A percentile compares a stretch with the other conserved stretches of the same genome.
These are phyloP conservation scores for Pseudogymnoascus sp. DNA, from an alignment of 2,329 filamentous ascomycete genomes.

Conservation along the genomic window DNA sequence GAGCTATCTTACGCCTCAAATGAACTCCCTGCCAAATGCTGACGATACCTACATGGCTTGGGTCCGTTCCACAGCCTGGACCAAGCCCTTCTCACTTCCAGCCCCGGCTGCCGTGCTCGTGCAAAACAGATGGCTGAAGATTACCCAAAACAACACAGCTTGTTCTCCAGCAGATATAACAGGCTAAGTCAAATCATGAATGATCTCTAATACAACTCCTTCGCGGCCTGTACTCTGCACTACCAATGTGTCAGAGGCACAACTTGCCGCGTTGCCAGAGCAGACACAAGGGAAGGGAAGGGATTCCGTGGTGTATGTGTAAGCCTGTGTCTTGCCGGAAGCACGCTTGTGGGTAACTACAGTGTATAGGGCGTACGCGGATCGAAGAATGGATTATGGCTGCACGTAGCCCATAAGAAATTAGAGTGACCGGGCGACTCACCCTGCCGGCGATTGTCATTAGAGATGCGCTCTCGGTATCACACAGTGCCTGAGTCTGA, in stretches of 20 bases:
- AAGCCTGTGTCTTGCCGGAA: conserved; percentile 1
- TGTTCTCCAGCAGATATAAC: not conserved
- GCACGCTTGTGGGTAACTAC: not conserved
- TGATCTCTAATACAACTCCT: not conserved
- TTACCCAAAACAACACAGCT: not conserved
- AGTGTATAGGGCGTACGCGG: not conserved
- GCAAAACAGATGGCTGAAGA: not conserved
- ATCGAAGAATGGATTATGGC: conserved; percentile 2
- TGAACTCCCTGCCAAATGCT: not conserved
- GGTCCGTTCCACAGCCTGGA: conserved; percentile 1
- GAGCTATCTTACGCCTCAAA: not conserved
- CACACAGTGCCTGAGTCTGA: not conserved
- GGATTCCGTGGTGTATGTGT: not conserved
- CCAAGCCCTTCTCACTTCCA: not conserved
- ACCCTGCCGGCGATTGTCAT: not conserved
- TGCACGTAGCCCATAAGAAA: conserved; percentile 3
- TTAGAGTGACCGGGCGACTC: not conserved
- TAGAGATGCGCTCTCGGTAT: not conserved
- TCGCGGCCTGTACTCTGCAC: not conserved
- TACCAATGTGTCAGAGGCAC: not conserved
- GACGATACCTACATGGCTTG: not conserved
- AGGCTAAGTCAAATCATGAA: not conserved
- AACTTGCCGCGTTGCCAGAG: not conserved
- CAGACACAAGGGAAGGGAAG: not conserved
- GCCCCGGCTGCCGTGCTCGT: not conserved